These are phyloP conservation scores for Hypoxylon rubiginosum DNA, from an alignment of 2,329 filamentous ascomycete genomes.

Conservation along the genomic window DNA sequence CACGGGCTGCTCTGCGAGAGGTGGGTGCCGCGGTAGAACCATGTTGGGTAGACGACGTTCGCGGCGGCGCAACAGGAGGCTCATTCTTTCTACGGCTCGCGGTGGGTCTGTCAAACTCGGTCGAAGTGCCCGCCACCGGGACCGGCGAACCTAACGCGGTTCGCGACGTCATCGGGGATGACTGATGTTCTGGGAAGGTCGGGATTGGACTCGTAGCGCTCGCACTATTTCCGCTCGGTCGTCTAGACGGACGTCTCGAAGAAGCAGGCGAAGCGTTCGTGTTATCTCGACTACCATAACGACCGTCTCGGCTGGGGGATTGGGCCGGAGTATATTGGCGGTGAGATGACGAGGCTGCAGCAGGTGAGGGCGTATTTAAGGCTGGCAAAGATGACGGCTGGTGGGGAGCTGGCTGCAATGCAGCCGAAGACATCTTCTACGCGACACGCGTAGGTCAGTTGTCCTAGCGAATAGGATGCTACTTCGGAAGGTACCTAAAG, in stretches of 20 bases:
- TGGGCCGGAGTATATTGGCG: slow-evolving; percentile 67
- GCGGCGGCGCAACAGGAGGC: slow-evolving; percentile 81
- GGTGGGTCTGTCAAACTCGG: slow-evolving; percentile 60
- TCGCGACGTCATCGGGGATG: slow-evolving; percentile 63
- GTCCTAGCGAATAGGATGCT: slow-evolving; percentile 11
- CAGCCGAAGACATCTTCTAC: slow-evolving; percentile 73
- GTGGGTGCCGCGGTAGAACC: slow-evolving; percentile 53
- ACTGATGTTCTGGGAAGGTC: slow-evolving; percentile 52
- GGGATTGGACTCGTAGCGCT: slow-evolving; percentile 45
- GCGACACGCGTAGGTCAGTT: slow-evolving; percentile 47
- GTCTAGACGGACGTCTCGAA: slow-evolving; percentile 67
- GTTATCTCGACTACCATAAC: slow-evolving; percentile 66
- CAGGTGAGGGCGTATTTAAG: slow-evolving; percentile 62
- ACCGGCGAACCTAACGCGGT: slow-evolving; percentile 60
- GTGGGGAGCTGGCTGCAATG: slow-evolving; percentile 71
- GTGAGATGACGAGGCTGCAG: slow-evolving; percentile 60
- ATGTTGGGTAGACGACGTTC: slow-evolving; percentile 82
- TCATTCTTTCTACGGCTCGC: slow-evolving; percentile 70
- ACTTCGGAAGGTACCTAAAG: slow-evolving; percentile 17
- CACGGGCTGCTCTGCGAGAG: slow-evolving; percentile 60
- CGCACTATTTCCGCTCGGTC: slow-evolving; percentile 65
- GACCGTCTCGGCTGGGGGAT: slow-evolving; percentile 67
- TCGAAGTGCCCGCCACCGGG: slow-evolving; percentile 55
- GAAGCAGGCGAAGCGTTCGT: slow-evolving; percentile 63
- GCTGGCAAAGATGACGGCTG: slow-evolving; percentile 63